A percentile compares a stretch with the other conserved stretches of the same genome.
Evolutionary conservation across 345 rosid species (phyloP).

Genomic region (Aethionema arabicum): DNA sequence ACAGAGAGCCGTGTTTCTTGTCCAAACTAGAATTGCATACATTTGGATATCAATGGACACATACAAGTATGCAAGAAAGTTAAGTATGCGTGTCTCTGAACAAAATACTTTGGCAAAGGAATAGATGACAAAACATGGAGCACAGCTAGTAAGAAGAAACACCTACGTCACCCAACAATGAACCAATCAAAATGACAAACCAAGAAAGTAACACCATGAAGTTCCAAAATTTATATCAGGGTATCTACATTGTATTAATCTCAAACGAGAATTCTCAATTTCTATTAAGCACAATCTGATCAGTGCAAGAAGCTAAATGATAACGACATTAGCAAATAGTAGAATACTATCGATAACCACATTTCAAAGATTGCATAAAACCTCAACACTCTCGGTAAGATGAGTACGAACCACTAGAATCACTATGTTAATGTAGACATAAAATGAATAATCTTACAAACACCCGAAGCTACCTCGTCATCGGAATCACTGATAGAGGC

Average conservation of each 20-base stretch:
- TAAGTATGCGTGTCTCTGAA: too few relatives aligned
- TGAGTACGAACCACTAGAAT: not conserved
- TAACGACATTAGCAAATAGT: conserved; percentile 2
- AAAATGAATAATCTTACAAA: not conserved
- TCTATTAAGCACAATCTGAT: conserved; percentile 18
- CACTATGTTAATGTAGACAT: not conserved
- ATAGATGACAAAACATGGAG: too few relatives aligned
- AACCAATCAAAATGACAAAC: too few relatives aligned
- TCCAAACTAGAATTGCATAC: conserved; percentile 3
- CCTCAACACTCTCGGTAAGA: not conserved
- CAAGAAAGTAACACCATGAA: too few relatives aligned
- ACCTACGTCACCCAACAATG: too few relatives aligned
- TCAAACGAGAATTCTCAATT: not conserved
- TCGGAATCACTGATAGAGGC: conserved; percentile 86
- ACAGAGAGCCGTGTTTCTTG: not conserved
- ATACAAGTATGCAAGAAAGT: not conserved
- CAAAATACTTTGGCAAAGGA: too few relatives aligned
- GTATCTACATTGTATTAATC: not conserved
- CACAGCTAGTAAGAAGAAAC: too few relatives aligned
- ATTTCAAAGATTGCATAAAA: not conserved
- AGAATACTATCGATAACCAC: not conserved
- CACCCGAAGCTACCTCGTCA: conserved; percentile 51
- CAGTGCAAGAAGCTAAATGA: conserved; percentile 13
- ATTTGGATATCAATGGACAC: not conserved
- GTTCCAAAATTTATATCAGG: too few relatives aligned